These are phyloP conservation scores for Fusarium penzigii DNA, from an alignment of 2,329 filamentous ascomycete species.

Conservation along the genomic window DNA sequence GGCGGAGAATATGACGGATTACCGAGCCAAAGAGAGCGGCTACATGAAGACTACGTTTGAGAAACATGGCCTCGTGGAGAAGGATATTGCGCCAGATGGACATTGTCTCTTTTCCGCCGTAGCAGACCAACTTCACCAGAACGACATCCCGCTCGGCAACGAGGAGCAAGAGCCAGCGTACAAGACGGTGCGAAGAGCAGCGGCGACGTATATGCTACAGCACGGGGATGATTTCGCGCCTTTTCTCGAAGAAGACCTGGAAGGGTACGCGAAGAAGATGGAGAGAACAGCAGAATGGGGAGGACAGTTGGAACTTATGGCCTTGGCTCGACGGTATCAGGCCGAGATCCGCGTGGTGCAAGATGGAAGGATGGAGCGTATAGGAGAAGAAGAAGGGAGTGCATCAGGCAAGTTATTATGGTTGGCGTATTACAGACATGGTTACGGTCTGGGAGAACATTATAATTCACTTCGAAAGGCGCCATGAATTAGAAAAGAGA, in stretches of 20 bases:
- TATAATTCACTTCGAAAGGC: conserved; percentile 81
- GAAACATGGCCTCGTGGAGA: conserved; percentile 66
- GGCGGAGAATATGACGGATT: conserved; percentile 72
- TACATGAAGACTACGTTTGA: conserved; percentile 70
- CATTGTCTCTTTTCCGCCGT: conserved; percentile 94
- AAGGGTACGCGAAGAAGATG: conserved; percentile 73
- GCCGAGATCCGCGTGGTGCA: conserved; percentile 85
- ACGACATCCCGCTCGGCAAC: conserved; percentile 45
- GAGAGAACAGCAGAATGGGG: conserved; percentile 93
- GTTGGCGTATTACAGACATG: conserved; percentile 94
- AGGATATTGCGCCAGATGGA: conserved; percentile 84
- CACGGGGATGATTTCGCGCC: conserved; percentile 81
- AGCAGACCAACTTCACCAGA: conserved; percentile 73
- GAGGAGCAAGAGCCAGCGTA: conserved; percentile 49
- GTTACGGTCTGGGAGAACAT: conserved; percentile 92
- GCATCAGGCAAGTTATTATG: conserved; percentile 65
- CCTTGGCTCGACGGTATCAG: conserved; percentile 77
- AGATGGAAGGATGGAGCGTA: conserved; percentile 76
- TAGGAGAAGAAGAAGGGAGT: conserved; percentile 51
- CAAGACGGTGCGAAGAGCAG: conserved; percentile 65
- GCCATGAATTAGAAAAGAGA: conserved; percentile 21
- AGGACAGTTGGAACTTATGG: conserved; percentile 85
- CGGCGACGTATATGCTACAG: conserved; percentile 73
- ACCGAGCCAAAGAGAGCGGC: conserved; percentile 67
- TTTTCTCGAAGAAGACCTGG: conserved; percentile 82